Evolutionary conservation across 2,329 filamentous ascomycete genomes (phyloP).

Genomic region (Claviceps monticola): DNA sequence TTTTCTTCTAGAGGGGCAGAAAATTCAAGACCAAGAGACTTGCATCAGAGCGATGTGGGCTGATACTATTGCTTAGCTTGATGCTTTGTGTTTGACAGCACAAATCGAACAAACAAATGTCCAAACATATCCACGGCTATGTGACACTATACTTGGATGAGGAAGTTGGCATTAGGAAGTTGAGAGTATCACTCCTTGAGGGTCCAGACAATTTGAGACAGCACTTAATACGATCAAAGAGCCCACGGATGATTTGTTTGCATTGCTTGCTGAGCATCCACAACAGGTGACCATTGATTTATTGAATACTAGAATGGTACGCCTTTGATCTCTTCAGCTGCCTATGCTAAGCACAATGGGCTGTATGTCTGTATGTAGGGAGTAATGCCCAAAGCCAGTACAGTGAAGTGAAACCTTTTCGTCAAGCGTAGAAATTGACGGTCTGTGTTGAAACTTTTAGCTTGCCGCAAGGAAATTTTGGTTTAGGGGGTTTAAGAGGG

Average conservation of each 20-base stretch:
- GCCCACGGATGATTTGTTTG: neutral
- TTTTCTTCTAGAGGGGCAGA: too few species aligned
- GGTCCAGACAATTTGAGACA: too few species aligned
- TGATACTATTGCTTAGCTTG: too few species aligned
- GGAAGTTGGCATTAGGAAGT: too few species aligned
- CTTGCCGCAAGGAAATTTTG: slow-evolving; percentile 1
- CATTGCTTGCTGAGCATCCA: neutral
- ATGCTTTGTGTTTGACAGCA: too few species aligned
- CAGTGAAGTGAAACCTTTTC: neutral
- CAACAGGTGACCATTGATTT: neutral
- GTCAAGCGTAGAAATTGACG: slow-evolving; percentile 41
- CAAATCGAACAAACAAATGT: too few species aligned
- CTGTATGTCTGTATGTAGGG: neutral
- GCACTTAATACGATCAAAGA: neutral
- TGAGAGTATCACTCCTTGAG: too few species aligned
- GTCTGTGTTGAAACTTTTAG: slow-evolving; percentile 23
- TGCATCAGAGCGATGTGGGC: too few species aligned
- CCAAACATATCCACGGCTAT: too few species aligned
- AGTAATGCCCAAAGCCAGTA: neutral
- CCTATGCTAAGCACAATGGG: neutral
- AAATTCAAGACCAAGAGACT: too few species aligned
- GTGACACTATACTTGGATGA: too few species aligned
- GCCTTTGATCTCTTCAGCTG: neutral
- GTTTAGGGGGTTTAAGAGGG: neutral
- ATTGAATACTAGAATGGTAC: neutral